Percentiles rank a stretch among this genome's conserved stretches.
These are phyloP conservation scores for Colletotrichum camelliae DNA, from an alignment of 2,329 filamentous ascomycete genomes.

Conservation along the genomic window DNA sequence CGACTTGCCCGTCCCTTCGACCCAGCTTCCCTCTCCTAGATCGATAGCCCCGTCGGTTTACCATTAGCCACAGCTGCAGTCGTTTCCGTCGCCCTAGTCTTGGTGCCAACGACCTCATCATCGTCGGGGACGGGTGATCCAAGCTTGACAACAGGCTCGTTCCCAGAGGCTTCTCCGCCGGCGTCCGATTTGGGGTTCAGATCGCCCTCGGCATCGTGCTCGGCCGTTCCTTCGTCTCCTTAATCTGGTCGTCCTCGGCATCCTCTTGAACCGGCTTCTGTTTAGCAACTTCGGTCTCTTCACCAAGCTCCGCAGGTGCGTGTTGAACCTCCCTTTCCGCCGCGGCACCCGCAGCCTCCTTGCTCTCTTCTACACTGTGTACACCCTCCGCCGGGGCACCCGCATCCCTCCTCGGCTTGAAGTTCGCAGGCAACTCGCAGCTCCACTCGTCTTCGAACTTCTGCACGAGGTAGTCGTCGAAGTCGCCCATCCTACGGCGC, in stretches of 20 bases:
- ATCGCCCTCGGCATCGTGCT: neutral
- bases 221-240: neutral
- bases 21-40: neutral
- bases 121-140: neutral
- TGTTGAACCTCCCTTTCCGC: neutral
- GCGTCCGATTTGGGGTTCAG: neutral
- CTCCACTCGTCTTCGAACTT: constrained; percentile 56
- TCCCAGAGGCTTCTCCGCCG: neutral
- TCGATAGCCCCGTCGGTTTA: neutral
- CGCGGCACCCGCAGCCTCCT: neutral
- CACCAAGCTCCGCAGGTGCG: neutral
- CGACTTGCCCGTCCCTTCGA: neutral
- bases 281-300: neutral
- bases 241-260: neutral
- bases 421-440: constrained; percentile 38
- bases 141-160: neutral
- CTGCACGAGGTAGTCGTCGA: constrained; percentile 50
- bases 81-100: neutral
- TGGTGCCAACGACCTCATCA: neutral
- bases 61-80: neutral
- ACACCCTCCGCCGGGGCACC: neutral
- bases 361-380: neutral
- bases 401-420: neutral
- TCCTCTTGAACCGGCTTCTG: neutral
- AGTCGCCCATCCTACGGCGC: constrained; percentile 52